Evolutionary conservation across 768 basidiomycete genomes (phyloP), one percentile per base, ranked within the genome.

Genomic region (Boletales sp.): DNA sequence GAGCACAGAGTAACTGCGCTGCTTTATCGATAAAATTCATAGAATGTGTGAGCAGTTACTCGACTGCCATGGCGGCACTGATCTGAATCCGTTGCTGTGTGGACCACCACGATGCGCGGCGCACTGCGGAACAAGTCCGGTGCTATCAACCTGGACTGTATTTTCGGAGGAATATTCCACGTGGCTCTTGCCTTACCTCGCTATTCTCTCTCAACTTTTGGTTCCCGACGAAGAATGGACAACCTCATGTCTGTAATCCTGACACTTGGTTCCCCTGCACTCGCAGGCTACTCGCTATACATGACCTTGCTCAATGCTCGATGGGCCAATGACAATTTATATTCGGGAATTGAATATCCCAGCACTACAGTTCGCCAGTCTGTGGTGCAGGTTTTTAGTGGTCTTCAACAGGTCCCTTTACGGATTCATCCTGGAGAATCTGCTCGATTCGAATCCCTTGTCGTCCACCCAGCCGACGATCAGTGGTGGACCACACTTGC

Each of bases 141-240:
- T 51, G 8, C 17, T 51, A 12, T 66, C 61, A 11, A 27, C 13
- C 11, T 64, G 62, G 59, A 12, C 27, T 2, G 21, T n/a, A 3
- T 66, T 65, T 43, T 39, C 65, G 0, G 71, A 73, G 40, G 62
- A 74, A 39, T 76, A 72, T 54, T 64, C 67, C 10, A 54, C 74
- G 0, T 78, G 77, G 78, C 63, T 78, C 4, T 48, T 79, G 7
- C 78, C 78, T 4, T 77, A 74, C 67, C 66, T 79, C 11, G 75
- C 77, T 1, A 52, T 78, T 9, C 60, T 78, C 18, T 75, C 75
- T 0, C 76, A 77, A 39, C 69, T 79, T 15, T 76, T 24, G 76
- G 76, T 7, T 66, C 71, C 21, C 62, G 55, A 11, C 67, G 69
- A 45, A 69, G 59, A 24, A 51, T 67, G n/a, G 74, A 75, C n/a